These are phyloP conservation scores for Penicillium tannophilum DNA, from an alignment of 495 filamentous ascomycete genomes.

Conservation along the genomic window DNA sequence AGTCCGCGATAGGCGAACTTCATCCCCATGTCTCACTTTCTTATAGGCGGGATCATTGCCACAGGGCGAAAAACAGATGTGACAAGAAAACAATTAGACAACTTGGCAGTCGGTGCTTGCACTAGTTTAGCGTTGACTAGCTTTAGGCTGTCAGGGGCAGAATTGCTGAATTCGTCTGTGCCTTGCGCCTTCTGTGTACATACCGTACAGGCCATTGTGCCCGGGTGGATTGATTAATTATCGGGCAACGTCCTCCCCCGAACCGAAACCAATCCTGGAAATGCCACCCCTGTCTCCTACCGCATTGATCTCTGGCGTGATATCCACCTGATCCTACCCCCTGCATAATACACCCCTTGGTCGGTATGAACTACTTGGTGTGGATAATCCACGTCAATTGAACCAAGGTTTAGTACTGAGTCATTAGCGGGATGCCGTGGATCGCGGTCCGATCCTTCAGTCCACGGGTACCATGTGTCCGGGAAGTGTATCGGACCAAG, in stretches of 20 bases:
- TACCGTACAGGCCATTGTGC: neutral
- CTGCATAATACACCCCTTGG: neutral
- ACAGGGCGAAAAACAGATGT: neutral
- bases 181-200: neutral
- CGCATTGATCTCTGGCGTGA: neutral
- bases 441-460: slow-evolving; percentile 17
- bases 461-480: slow-evolving; percentile 15
- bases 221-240: neutral
- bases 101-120: too few relatives aligned
- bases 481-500: neutral
- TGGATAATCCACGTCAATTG: too few relatives aligned
- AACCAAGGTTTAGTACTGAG: neutral
- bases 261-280: neutral
- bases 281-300: neutral
- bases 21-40: neutral
- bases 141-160: too few relatives aligned
- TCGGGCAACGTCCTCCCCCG: neutral
- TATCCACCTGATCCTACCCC: neutral
- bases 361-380: too few relatives aligned
- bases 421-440: slow-evolving; percentile 10
- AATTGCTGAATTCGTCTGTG: too few relatives aligned
- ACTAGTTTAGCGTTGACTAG: too few relatives aligned
- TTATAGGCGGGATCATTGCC: neutral
- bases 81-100: neutral
- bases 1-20: neutral